These are phyloP conservation scores for Trichophyton simii DNA, from an alignment of 2,329 filamentous ascomycete genomes.

Conservation along the genomic window DNA sequence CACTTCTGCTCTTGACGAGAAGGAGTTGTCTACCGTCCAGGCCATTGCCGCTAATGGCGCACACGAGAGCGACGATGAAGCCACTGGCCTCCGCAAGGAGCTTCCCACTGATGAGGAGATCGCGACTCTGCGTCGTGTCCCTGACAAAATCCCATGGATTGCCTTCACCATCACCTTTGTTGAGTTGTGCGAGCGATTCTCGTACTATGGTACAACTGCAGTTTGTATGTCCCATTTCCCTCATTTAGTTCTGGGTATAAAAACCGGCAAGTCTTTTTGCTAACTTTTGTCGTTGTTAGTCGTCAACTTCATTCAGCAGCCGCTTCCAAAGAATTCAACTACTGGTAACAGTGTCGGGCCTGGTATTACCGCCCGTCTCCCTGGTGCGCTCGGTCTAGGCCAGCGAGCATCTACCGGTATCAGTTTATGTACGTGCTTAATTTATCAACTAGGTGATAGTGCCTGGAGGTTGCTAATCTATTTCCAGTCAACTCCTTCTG, in stretches of 20 bases:
- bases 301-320: conserved; percentile 51
- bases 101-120: conserved; percentile 26
- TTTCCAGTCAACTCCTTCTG: conserved; percentile 46
- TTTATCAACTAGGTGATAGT: not conserved
- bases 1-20: conserved; percentile 9
- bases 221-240: conserved; percentile 40
- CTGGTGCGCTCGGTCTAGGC: conserved; percentile 48
- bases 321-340: conserved; percentile 41
- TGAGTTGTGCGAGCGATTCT: conserved; percentile 65
- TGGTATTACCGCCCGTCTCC: conserved; percentile 28
- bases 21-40: conserved; percentile 7
- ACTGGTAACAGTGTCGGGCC: conserved; percentile 39
- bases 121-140: conserved; percentile 23
- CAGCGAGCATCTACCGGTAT: conserved; percentile 43
- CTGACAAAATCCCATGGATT: conserved; percentile 44
- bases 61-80: conserved; percentile 13
- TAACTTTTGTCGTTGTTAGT: conserved; percentile 17
- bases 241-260: too few relatives aligned
- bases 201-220: conserved; percentile 60
- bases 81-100: conserved; percentile 5
- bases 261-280: too few relatives aligned
- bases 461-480: not conserved
- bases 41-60: conserved; percentile 6
- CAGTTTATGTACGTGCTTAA: conserved; percentile 30
- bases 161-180: conserved; percentile 60